Evolutionary conservation across 345 rosid genomes (phyloP).

Genomic region (Psidium friedrichsthalianum): DNA sequence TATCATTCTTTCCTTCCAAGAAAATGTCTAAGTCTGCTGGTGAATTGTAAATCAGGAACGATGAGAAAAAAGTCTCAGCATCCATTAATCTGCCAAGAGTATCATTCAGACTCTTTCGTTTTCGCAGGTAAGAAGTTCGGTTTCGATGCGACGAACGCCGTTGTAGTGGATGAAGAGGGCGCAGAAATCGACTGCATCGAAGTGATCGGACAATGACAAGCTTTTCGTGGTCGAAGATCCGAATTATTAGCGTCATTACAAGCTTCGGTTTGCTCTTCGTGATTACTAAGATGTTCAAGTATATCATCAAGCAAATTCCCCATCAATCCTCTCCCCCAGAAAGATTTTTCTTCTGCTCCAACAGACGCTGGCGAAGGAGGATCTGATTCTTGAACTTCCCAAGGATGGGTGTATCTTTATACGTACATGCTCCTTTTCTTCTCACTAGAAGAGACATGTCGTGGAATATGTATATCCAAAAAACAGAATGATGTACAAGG

Average conservation of each 20-base stretch:
- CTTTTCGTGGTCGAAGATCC: slow-evolving; percentile 47
- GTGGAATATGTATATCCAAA: neutral
- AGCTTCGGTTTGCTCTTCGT: neutral
- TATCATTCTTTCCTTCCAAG: neutral
- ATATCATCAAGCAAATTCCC: neutral
- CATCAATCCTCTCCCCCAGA: neutral
- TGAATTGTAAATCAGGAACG: neutral
- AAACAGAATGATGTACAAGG: too few species aligned
- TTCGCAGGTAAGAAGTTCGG: slow-evolving; percentile 58
- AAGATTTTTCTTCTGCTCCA: neutral
- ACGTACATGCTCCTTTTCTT: too few species aligned
- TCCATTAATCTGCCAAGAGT: neutral
- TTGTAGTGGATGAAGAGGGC: slow-evolving; percentile 60
- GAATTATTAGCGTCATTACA: neutral
- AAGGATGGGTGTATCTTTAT: neutral
- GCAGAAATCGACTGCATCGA: slow-evolving; percentile 73
- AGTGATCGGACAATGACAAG: slow-evolving; percentile 78
- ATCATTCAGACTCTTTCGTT: neutral
- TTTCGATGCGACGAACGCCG: slow-evolving; percentile 37
- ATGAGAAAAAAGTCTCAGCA: neutral
- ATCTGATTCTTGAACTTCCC: neutral
- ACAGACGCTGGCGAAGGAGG: neutral
- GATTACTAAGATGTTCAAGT: neutral
- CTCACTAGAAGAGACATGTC: neutral
- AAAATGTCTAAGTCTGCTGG: neutral